These are phyloP conservation scores for Aspergillus pseudoviridinutans DNA, from an alignment of 2,329 filamentous ascomycete genomes.

Conservation along the genomic window DNA sequence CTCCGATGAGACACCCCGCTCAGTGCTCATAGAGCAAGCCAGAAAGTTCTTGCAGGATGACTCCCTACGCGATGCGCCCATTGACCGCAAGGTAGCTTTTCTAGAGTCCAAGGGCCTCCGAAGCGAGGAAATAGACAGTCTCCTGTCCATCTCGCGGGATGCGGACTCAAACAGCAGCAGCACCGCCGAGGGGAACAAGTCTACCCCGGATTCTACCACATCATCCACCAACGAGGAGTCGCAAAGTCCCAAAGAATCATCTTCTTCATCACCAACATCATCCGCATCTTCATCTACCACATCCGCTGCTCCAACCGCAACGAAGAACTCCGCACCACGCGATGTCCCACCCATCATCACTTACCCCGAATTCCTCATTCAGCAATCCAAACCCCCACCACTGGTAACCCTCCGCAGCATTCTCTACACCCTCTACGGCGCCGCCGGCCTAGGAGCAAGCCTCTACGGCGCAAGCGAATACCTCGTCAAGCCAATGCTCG, in stretches of 20 bases:
- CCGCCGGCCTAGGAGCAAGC: conserved; percentile 52
- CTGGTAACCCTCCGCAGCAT: conserved; percentile 57
- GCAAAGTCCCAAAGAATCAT: conserved; percentile 6
- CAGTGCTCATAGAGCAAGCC: conserved; percentile 60
- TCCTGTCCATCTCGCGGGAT: conserved; percentile 51
- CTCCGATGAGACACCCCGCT: conserved; percentile 26
- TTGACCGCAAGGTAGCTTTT: conserved; percentile 71
- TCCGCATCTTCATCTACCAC: conserved; percentile 10
- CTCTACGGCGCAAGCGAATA: conserved; percentile 58
- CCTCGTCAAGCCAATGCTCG: conserved; percentile 56
- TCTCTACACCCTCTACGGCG: conserved; percentile 54
- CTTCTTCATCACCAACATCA: conserved; percentile 8
- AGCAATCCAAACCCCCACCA: conserved; percentile 56
- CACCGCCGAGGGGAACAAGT: conserved; percentile 10
- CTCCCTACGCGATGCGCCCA: conserved; percentile 63
- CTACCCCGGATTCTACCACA: conserved; percentile 3
- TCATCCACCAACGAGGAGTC: conserved; percentile 2
- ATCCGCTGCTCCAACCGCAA: conserved; percentile 11
- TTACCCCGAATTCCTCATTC: conserved; percentile 62
- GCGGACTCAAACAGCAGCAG: conserved; percentile 20
- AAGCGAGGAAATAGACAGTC: conserved; percentile 61
- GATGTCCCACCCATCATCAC: conserved; percentile 61
- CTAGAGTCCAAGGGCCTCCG: conserved; percentile 71
- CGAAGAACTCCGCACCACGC: conserved; percentile 23
- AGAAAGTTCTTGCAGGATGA: conserved; percentile 72